Base-by-base conservation (phyloP, 345 rosid genomes). In the Populus nigra region DNA sequence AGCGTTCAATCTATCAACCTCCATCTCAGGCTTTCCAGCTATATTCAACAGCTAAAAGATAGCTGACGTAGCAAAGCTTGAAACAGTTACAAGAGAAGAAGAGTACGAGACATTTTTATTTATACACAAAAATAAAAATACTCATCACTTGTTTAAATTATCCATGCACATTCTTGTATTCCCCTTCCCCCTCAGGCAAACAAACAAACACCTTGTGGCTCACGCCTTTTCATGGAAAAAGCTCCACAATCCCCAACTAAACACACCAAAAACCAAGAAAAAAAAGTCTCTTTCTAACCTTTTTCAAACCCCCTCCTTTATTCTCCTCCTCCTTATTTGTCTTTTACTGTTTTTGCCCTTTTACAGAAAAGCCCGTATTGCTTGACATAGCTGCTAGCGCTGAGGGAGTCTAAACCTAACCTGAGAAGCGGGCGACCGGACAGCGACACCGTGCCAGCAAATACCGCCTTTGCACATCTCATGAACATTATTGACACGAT, bases 401-500 rank as follows among this genome's bases (percentile, higher is more conserved):
- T 81, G 97, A 22, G 98, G 98, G 38, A 95, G 93, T 69, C 93
- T 83, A 84, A 95, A 91, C 69, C 94, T 94, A 86, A 95, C 96
- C 91, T 95, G 94, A 2, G 98, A 91, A 74, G 94, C 97, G 63
- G 99, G 97, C 1, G 96, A 95, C 53, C 92, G 82, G 63, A 93
- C 92, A 4, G 99, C 99, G 36, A 95, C 99, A 13, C 98, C 99
- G 85, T 95, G 99, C 99, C 99, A 95, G 69, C 99, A 95, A 66
- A 95, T 95, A 20, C 99, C 99, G 39, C 99, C 97, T 86, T 85
- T 93, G 77, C 98, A 93, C 77, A 84, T 86, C 87, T 88, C 91
- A 76, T 88, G 91, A 50, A 73, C 85, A 77, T 85, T 75, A 77
- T 85, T 75, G 36, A 63, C 69, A 50, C 31, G 87, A 82, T 89